Evolutionary conservation across 2,329 filamentous ascomycete species (phyloP).

Genomic region (Colletotrichum salicis): DNA sequence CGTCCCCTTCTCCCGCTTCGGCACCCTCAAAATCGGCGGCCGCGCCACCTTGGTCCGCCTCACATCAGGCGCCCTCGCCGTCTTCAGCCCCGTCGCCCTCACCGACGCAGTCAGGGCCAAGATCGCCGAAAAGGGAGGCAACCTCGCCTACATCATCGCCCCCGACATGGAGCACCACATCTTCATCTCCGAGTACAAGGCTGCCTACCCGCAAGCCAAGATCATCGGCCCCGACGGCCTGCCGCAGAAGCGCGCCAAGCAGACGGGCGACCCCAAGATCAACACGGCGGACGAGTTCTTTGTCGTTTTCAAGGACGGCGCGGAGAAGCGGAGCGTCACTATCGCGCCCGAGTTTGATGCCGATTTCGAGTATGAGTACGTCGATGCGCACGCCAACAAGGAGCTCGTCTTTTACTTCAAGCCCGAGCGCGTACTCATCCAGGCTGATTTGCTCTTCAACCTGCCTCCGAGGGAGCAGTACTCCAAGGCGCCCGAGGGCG

Average conservation of each 20-base stretch:
- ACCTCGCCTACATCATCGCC: slow-evolving; percentile 86
- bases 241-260: slow-evolving; percentile 79
- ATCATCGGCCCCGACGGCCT: slow-evolving; percentile 87
- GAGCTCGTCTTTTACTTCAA: slow-evolving; percentile 90
- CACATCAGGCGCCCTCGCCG: slow-evolving; percentile 78
- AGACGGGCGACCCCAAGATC: slow-evolving; percentile 61
- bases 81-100: slow-evolving; percentile 91
- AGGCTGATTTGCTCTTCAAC: slow-evolving; percentile 94
- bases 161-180: slow-evolving; percentile 96
- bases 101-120: slow-evolving; percentile 77
- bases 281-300: slow-evolving; percentile 63
- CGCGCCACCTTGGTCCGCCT: slow-evolving; percentile 80
- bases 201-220: slow-evolving; percentile 80
- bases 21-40: slow-evolving; percentile 83
- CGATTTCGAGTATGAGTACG: slow-evolving; percentile 89
- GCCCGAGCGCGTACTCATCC: slow-evolving; percentile 80
- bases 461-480: slow-evolving; percentile 90
- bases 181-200: slow-evolving; percentile 86
- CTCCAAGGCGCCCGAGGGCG: slow-evolving; percentile 63
- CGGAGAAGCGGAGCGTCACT: slow-evolving; percentile 56
- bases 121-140: slow-evolving; percentile 71
- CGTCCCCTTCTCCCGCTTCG: slow-evolving; percentile 85
- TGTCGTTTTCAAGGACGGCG: slow-evolving; percentile 73
- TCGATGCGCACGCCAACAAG: slow-evolving; percentile 82
- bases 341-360: slow-evolving; percentile 83